These are phyloP conservation scores for Fagus sylvatica DNA, from an alignment of 306 rosid genomes.

Conservation along the genomic window DNA sequence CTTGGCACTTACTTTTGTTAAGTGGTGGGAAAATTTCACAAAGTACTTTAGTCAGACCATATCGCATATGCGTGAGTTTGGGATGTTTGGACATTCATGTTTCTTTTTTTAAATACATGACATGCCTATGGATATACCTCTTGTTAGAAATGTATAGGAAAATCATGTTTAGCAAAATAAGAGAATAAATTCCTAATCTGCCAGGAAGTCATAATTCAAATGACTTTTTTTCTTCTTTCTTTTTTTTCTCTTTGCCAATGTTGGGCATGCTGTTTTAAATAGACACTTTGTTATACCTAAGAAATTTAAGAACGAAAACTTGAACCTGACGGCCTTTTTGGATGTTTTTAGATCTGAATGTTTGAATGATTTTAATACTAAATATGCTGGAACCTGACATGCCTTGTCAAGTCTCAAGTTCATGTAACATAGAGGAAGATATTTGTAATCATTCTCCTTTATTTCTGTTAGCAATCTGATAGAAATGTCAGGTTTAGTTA, in stretches of 20 bases:
- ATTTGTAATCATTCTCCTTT: not conserved
- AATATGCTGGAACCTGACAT: not conserved
- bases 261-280: not conserved
- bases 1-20: not conserved
- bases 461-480: not conserved
- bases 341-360: constrained; percentile 1
- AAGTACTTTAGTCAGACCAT: not conserved
- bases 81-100: not conserved
- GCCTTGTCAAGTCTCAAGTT: not conserved
- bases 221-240: not conserved
- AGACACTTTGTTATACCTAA: not conserved
- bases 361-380: not conserved
- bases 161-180: not conserved
- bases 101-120: not conserved
- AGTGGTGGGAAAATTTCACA: not conserved
- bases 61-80: not conserved
- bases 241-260: not conserved
- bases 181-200: not conserved
- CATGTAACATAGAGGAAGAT: not conserved
- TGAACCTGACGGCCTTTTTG: not conserved
- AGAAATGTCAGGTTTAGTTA: not conserved
- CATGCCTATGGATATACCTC: not conserved
- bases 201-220: not conserved
- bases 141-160: not conserved
- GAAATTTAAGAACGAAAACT: constrained; percentile 9